Percentiles rank a stretch among this genome's conserved stretches.
phyloP scores from a whole-genome alignment of 108 stramenopile species.

The Mediolabrus comicus region DNA sequence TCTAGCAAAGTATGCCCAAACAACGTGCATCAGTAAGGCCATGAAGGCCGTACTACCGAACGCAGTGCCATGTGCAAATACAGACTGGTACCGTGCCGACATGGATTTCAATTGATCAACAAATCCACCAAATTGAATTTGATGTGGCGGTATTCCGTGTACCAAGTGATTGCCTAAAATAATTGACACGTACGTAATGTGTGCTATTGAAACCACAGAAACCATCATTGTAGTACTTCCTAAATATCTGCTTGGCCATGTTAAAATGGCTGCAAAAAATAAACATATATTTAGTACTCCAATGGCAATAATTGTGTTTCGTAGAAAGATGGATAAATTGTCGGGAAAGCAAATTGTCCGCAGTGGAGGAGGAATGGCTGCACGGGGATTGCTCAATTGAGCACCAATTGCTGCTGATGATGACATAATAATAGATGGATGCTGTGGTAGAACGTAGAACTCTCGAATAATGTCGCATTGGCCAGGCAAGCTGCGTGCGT shows the following conservation, averaged over 20 bases:
- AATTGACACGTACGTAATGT: neutral
- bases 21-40: neutral
- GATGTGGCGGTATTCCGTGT: neutral
- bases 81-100: neutral
- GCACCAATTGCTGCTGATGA: neutral
- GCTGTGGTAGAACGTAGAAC: too few species aligned
- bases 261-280: neutral
- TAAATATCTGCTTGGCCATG: neutral
- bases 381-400: neutral
- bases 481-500: too few species aligned
- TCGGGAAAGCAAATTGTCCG: neutral
- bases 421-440: too few species aligned
- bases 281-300: neutral
- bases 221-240: conserved; percentile 3
- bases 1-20: conserved; percentile 5
- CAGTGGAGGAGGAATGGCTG: neutral
- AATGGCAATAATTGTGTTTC: neutral
- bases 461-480: too few species aligned
- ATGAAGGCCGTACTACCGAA: conserved; percentile 2
- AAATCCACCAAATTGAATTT: neutral
- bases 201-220: neutral
- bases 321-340: neutral
- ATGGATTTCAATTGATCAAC: neutral
- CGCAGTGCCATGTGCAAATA: conserved; percentile 10
- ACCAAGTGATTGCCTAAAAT: neutral